These are phyloP conservation scores for Dentipellis sp. DNA, from an alignment of 768 basidiomycete species.

Conservation along the genomic window DNA sequence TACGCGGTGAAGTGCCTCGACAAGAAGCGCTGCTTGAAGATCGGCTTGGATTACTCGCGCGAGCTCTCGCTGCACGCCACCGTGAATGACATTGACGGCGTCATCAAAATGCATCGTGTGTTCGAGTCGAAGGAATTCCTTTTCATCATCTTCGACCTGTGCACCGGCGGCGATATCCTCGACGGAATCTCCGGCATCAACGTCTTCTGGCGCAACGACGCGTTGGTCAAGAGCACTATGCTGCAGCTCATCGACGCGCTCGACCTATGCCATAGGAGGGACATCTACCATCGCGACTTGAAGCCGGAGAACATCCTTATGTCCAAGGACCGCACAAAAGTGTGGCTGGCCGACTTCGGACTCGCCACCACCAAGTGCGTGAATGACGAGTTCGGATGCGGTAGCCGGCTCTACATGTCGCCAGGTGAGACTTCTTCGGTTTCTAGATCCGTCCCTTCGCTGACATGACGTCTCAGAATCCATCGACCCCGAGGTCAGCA, in stretches of 20 bases:
- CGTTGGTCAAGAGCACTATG: constrained; percentile 34
- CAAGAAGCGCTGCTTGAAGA: neutral
- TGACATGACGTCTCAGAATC: constrained; percentile 10
- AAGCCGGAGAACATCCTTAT: constrained; percentile 43
- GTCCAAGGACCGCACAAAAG: constrained; percentile 23
- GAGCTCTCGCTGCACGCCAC: constrained; percentile 4
- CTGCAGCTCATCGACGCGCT: constrained; percentile 41
- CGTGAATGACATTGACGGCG: neutral
- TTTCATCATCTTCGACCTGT: constrained; percentile 19
- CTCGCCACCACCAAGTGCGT: constrained; percentile 16
- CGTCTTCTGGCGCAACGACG: constrained; percentile 31
- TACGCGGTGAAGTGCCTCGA: neutral
- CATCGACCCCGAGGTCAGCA: constrained; percentile 3
- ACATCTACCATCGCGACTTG: constrained; percentile 42
- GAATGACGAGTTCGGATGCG: constrained; percentile 20
- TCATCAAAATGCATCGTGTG: constrained; percentile 5
- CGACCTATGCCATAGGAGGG: constrained; percentile 33
- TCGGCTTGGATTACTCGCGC: neutral
- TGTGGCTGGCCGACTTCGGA: constrained; percentile 43
- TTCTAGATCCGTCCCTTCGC: neutral
- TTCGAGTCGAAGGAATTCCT: constrained; percentile 3
- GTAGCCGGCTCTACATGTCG: constrained; percentile 23
- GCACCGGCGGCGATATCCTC: constrained; percentile 31
- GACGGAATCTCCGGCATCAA: constrained; percentile 25
- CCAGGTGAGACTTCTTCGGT: constrained; percentile 19